Evolutionary conservation across 2,329 filamentous ascomycete species (phyloP), one percentile per base, ranked within the genome.

Genomic region (Fonsecaea nubica): DNA sequence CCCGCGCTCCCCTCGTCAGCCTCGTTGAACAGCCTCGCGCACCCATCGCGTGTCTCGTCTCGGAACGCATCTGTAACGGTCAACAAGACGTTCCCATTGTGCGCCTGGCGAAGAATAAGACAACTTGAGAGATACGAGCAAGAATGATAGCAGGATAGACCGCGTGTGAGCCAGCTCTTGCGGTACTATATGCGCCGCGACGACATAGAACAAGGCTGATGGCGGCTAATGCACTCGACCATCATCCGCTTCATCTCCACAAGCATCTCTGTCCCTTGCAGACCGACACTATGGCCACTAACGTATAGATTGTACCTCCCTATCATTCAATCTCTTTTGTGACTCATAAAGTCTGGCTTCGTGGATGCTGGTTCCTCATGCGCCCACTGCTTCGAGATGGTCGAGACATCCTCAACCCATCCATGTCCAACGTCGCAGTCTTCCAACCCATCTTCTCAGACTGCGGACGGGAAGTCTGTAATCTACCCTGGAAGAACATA

Each of bases 141-240:
- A 1, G 6, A 7, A 30, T 4, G 12, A 3, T 10, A 50, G 8
- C 21, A 13, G 5, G 45, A 50, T 30, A 4, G 1, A 25, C 18
- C 45, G 45, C 10, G 9, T 50, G 3, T 4, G 12, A 50, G 1
- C 10, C 18, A 50, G 2, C 25, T 50, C 21, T 13, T 13, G n/a
- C 18, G 12, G 42, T 25, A 18, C 21, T 50, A 10, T 50, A 50
- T 21, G 12, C 8, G 18, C 0, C 15, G 42, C 30, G 42, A 30
- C 30, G 7, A 42, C 13, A 42, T 5, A 12, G 45, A 13, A 13
- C 45, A 25, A 12, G 18, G 18, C 45, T 18, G 6, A 18, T 18
- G 18, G 45, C 55, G 60, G 60, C 60, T 63, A 63, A 36, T 63
- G 60, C 60, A 63, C 60, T 50, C n/a, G 18, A 21, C n/a, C 35